These are phyloP conservation scores for Termitomyces titanicus DNA, from an alignment of 768 basidiomycete species.

Conservation along the genomic window DNA sequence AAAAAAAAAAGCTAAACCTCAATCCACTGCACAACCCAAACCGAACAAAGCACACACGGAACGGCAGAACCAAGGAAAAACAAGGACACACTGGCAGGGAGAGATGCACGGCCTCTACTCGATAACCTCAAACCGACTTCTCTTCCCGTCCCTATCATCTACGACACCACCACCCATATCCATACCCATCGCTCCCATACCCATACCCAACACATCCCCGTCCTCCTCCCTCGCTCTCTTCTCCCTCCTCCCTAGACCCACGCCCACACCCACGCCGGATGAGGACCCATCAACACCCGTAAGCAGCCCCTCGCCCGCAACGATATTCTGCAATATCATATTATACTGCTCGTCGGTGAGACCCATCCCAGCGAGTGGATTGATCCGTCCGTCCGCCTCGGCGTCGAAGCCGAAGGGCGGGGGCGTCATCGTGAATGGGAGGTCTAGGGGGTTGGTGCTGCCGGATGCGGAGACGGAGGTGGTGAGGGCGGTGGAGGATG, in stretches of 20 bases:
- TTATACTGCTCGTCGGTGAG: constrained; percentile 87
- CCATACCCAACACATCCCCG: neutral
- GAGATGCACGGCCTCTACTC: neutral
- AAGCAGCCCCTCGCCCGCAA: constrained; percentile 56
- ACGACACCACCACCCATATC: neutral
- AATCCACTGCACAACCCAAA: neutral
- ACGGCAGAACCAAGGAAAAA: neutral
- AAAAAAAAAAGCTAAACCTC: neutral
- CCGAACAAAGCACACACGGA: no score
- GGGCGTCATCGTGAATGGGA: neutral
- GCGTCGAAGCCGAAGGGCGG: constrained; percentile 22
- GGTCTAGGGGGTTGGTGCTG: constrained; percentile 11
- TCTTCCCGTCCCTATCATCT: constrained; percentile 3
- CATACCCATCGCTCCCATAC: neutral
- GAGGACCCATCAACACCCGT: constrained; percentile 24
- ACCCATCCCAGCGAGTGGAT: constrained; percentile 86
- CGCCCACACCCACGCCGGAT: no score
- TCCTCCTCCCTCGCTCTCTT: constrained; percentile 1
- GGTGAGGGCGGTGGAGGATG: constrained; percentile 5
- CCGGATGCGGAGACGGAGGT: neutral
- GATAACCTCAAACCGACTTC: constrained; percentile 2
- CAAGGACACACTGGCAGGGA: neutral
- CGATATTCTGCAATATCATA: constrained; percentile 69
- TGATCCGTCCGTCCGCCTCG: constrained; percentile 58
- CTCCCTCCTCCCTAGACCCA: neutral